These are phyloP conservation scores for Kodamaea kakaduensis DNA, from an alignment of 805 yeast species.

Conservation along the genomic window DNA sequence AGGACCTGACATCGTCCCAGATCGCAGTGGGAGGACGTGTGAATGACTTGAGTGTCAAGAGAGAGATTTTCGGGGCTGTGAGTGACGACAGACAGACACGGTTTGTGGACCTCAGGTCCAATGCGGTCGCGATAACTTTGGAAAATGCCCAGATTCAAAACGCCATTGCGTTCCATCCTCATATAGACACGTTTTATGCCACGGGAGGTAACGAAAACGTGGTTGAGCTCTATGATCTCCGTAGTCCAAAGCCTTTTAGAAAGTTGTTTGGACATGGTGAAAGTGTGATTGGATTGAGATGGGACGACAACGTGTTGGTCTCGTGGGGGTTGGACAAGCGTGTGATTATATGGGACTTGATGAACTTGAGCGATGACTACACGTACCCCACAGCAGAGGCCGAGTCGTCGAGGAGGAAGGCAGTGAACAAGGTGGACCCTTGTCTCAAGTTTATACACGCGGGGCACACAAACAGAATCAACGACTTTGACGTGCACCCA, in stretches of 20 bases:
- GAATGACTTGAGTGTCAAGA: constrained; percentile 56
- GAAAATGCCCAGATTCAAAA: constrained; percentile 57
- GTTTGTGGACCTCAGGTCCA: constrained; percentile 53
- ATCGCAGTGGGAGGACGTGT: constrained; percentile 59
- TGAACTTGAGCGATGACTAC: constrained; percentile 52
- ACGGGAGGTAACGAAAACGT: constrained; percentile 77
- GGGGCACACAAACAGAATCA: constrained; percentile 72
- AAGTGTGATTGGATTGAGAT: constrained; percentile 38
- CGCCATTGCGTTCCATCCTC: constrained; percentile 63
- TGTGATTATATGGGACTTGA: constrained; percentile 71
- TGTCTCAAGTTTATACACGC: constrained; percentile 79
- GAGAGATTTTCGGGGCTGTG: constrained; percentile 59
- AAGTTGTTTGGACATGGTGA: constrained; percentile 63
- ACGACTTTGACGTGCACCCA: constrained; percentile 69
- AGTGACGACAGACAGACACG: constrained; percentile 64
- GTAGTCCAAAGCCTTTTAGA: constrained; percentile 59
- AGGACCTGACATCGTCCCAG: too few species aligned
- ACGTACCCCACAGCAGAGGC: constrained; percentile 25
- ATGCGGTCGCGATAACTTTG: constrained; percentile 41
- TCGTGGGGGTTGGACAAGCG: constrained; percentile 65
- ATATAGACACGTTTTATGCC: constrained; percentile 51
- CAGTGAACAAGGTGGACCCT: constrained; percentile 53
- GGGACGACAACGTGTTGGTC: constrained; percentile 51
- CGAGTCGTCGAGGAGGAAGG: constrained; percentile 52
- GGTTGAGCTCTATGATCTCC: constrained; percentile 71